phyloP scores from a whole-genome alignment of 83 land plant species.

The Larix sibirica region DNA sequence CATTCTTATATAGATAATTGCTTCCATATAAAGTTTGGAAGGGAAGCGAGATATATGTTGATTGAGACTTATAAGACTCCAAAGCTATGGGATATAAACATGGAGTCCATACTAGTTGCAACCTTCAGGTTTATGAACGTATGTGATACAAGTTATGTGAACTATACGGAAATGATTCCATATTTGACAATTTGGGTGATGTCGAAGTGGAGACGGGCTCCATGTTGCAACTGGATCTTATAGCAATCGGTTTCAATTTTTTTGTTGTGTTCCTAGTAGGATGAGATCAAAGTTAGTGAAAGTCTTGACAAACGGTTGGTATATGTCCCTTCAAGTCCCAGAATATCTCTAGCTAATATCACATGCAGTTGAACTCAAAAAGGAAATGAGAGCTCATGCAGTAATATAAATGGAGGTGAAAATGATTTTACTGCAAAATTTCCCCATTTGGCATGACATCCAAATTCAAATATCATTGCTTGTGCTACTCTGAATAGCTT shows the following conservation, averaged over 20 bases:
- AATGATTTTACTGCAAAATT: slow-evolving; percentile 41
- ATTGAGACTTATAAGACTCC: slow-evolving; percentile 71
- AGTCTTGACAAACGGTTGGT: background rate
- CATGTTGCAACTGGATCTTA: no score
- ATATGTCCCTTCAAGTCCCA: slow-evolving; percentile 40
- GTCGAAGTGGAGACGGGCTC: no score
- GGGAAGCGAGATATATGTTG: slow-evolving; percentile 39
- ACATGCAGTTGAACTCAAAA: slow-evolving; percentile 35
- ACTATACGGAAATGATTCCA: no score
- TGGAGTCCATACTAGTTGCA: no score
- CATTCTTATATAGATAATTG: slow-evolving; percentile 41
- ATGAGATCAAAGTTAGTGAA: no score
- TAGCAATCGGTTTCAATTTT: no score
- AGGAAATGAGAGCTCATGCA: slow-evolving; percentile 36
- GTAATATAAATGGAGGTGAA: slow-evolving; percentile 35
- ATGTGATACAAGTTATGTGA: no score
- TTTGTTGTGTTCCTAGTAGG: no score
- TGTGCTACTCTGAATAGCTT: slow-evolving; percentile 52
- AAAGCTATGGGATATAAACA: slow-evolving; percentile 24
- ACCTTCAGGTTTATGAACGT: no score
- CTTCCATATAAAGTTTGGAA: slow-evolving; percentile 33
- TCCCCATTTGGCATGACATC: slow-evolving; percentile 52
- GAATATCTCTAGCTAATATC: slow-evolving; percentile 41
- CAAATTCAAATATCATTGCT: slow-evolving; percentile 36
- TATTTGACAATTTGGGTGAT: no score